Percentiles rank a stretch among this genome's conserved stretches.
phyloP scores from a whole-genome alignment of 2,329 filamentous ascomycete genomes.

The Fusarium sp. region DNA sequence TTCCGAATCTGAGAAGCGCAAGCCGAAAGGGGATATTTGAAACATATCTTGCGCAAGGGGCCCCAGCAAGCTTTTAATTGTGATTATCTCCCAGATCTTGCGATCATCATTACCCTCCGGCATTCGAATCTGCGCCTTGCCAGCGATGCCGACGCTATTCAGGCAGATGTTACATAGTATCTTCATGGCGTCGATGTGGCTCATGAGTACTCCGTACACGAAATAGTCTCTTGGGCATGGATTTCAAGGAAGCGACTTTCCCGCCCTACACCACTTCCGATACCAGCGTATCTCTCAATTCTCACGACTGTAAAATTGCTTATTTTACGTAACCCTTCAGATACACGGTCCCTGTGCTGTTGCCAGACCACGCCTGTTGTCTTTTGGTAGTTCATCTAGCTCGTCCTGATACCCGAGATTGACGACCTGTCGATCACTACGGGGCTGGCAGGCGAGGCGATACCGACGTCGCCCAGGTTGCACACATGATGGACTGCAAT shows the following conservation, averaged over 20 bases:
- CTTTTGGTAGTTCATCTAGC: conserved; percentile 29
- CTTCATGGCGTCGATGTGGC: conserved; percentile 34
- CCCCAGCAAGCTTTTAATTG: conserved; percentile 39
- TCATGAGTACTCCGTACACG: conserved; percentile 3
- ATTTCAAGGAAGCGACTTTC: not conserved
- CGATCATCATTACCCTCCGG: conserved; percentile 35
- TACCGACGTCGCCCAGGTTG: conserved; percentile 30
- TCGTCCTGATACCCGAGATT: conserved; percentile 48
- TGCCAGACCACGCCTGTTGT: conserved; percentile 21
- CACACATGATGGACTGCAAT: conserved; percentile 36
- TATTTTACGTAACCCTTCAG: conserved; percentile 23
- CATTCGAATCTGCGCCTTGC: conserved; percentile 28
- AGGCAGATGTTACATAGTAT: conserved; percentile 18
- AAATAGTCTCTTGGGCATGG: conserved; percentile 1
- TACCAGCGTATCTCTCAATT: not conserved
- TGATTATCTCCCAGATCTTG: conserved; percentile 41
- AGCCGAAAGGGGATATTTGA: conserved; percentile 42
- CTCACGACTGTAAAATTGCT: not conserved
- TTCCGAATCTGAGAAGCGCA: conserved; percentile 34
- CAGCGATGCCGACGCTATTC: conserved; percentile 39
- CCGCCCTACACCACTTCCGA: not conserved
- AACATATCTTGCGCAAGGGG: conserved; percentile 41
- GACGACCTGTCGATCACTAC: conserved; percentile 47
- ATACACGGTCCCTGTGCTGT: conserved; percentile 3
- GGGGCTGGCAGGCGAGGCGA: conserved; percentile 36